Conservation (phyloP, 345 rosid genomes). For the Bruguiera sexangula region DNA sequence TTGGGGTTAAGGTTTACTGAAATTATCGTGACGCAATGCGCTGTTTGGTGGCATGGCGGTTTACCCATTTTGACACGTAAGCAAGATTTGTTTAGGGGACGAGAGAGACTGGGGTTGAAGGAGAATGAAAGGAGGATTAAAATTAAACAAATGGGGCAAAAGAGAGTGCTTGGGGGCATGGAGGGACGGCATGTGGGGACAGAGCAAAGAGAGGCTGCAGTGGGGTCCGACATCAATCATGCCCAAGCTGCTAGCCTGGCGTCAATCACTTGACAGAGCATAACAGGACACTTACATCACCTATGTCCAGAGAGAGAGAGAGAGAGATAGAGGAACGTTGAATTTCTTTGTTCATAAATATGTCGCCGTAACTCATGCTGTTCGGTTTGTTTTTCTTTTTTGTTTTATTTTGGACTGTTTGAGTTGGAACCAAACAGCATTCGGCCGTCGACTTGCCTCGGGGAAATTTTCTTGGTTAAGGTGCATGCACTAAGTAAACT, state of each 20-base stretch:
- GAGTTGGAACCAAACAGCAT: too few relatives aligned
- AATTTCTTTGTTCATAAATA: too few relatives aligned
- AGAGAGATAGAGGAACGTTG: not conserved
- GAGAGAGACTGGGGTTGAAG: not conserved
- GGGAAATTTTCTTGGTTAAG: too few relatives aligned
- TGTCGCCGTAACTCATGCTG: too few relatives aligned
- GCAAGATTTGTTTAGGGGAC: not conserved
- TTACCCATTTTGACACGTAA: slow-evolving; percentile 3
- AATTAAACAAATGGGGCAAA: not conserved
- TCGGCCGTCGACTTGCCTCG: too few relatives aligned
- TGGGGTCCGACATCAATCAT: slow-evolving; percentile 58
- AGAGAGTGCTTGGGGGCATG: slow-evolving; percentile 33
- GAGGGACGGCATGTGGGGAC: slow-evolving; percentile 54
- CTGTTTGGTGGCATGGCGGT: not conserved
- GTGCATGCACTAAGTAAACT: too few relatives aligned
- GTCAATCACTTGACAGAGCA: slow-evolving; percentile 50
- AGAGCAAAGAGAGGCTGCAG: slow-evolving; percentile 30
- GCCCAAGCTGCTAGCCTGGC: slow-evolving; percentile 54
- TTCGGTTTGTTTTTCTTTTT: too few relatives aligned
- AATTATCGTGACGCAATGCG: not conserved
- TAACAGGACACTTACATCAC: not conserved
- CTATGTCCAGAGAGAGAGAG: not conserved
- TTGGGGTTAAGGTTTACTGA: slow-evolving; percentile 14
- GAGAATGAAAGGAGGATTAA: not conserved
- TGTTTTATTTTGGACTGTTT: too few relatives aligned